Evolutionary conservation across 805 yeast species (phyloP), one percentile per base, ranked within the genome.

Genomic region (Myxozyma melibiosi): DNA sequence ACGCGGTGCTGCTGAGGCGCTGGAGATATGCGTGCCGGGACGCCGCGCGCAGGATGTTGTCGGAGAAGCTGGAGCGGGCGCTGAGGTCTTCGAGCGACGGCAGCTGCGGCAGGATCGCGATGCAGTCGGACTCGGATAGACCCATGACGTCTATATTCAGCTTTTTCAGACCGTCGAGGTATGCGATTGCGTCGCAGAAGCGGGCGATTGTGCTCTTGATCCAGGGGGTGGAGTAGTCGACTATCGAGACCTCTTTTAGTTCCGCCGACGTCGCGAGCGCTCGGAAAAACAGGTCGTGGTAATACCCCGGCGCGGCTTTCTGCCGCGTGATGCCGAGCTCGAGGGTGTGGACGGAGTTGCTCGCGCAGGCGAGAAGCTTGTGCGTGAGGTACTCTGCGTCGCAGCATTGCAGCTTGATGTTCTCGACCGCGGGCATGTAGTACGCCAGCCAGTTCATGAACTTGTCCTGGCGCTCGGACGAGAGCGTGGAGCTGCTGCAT

Each of bases 261-360:
- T 43, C 44, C 4, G 48, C 51, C n/a, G 51, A 43, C 6, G 14
- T 37, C n/a, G 40, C 44, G 4, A 51, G 51, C 35, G 33, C 38
- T 9, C 39, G 35, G 42, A 51, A 51, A 22, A 51, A 51, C 18
- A 43, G 51, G 31, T 51, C 55, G 24, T 44, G 37, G 16, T 25
- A 31, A 35, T 13, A 43, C 42, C 30, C 11, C 4, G 55, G 51
- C 28, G 37, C 41, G 28, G 43, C 42, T 18, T 51, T 34, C 24
- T 39, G 35, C 18, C 43, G 51, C 2, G 55, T 51, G 25, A 13
- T 20, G 7, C 25, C 42, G 0, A 51, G n/a, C 0, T 35, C 35
- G 16, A 51, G 24, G 18, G 16, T 35, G 34, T 44, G 37, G 42
- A 51, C 18, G 22, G 25, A 13, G 30, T 44, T 51, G 30, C 13